phyloP scores from a whole-genome alignment of 2,329 filamentous ascomycete genomes.

The Alternaria hordeiaustralica region DNA sequence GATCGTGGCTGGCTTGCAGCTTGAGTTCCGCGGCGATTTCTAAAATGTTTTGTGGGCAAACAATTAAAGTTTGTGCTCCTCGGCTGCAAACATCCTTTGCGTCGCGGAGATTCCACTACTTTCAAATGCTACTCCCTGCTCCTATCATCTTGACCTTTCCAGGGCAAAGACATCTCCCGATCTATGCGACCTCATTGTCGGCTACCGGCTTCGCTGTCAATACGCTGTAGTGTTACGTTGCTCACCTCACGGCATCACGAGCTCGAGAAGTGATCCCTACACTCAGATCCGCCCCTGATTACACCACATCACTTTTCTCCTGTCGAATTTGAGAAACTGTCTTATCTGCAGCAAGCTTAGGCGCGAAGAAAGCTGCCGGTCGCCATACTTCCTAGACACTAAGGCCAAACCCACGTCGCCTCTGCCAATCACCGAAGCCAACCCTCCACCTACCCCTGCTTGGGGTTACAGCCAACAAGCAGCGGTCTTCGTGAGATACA shows the following conservation, averaged over 20 bases:
- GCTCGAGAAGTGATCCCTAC: slow-evolving; percentile 25
- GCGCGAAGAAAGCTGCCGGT: slow-evolving; percentile 18
- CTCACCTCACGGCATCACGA: slow-evolving; percentile 24
- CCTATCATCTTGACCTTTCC: neutral
- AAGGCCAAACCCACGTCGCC: neutral
- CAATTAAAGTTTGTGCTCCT: neutral
- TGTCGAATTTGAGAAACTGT: slow-evolving; percentile 22
- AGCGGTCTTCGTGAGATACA: slow-evolving; percentile 25
- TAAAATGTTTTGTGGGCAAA: neutral
- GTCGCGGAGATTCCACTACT: neutral
- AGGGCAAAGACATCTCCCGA: neutral
- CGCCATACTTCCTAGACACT: slow-evolving; percentile 6
- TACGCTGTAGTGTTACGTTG: slow-evolving; percentile 28
- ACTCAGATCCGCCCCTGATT: slow-evolving; percentile 26
- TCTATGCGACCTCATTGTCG: slow-evolving; percentile 1
- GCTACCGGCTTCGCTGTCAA: slow-evolving; percentile 19
- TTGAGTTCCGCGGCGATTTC: neutral
- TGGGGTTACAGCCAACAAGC: slow-evolving; percentile 29
- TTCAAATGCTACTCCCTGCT: neutral
- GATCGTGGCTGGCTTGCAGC: slow-evolving; percentile 3
- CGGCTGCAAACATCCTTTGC: neutral
- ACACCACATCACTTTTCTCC: slow-evolving; percentile 25
- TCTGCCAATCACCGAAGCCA: neutral
- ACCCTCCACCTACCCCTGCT: slow-evolving; percentile 14
- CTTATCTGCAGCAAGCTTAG: slow-evolving; percentile 20